Evolutionary conservation across 208 protist genomes (phyloP), one percentile per base, ranked within the genome.

Genomic region (Sergeia podlipaevii): DNA sequence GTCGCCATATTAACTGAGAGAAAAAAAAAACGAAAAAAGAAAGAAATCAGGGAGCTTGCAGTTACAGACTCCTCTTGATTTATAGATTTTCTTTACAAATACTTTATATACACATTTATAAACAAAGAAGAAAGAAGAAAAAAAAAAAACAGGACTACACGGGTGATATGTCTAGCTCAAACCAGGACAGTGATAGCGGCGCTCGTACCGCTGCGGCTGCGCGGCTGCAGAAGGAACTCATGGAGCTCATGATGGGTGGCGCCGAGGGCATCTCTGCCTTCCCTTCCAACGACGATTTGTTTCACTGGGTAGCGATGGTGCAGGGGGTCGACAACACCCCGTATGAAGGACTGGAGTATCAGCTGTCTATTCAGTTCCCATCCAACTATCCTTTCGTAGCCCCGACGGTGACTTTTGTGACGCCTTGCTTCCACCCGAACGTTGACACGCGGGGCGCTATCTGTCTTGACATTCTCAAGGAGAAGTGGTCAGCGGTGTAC

Each of bases 391-490:
- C 97, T 1, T 99, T 88, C 71, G 66, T 76, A 23, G 89, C 97
- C 34, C 97, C 97, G 2, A 62, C 50, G 15, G 97, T 99, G 6
- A 87, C 74, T 0, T 99, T 98, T 58, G 38, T 80, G 2, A 97
- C 96, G 10, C 85, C 91, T 15, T 97, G 93, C 71, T 98, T 97
- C 74, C 96, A 98, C 70, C 96, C 96, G 4, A 98, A 98, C 65
- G 95, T 98, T 3, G 91, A 97, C 52, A 55, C 62, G 30, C 82
- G 86, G 50, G 96, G 96, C 20, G 83, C 80, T 49, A 98, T 98
- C 51, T 98, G 96, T 70, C 73, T 98, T n/a, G 96, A 98, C 71
- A 98, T 98, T 47, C 77, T 99, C 17, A 98, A 98, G 77, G 96
- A 98, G 37, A 97, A 97, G 44, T 99, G 97, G 96, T 97, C 89